A percentile compares a stretch with the other conserved stretches of the same genome.
Conservation (phyloP, 495 filamentous ascomycete genomes). For the Daldinia caldariorum region DNA sequence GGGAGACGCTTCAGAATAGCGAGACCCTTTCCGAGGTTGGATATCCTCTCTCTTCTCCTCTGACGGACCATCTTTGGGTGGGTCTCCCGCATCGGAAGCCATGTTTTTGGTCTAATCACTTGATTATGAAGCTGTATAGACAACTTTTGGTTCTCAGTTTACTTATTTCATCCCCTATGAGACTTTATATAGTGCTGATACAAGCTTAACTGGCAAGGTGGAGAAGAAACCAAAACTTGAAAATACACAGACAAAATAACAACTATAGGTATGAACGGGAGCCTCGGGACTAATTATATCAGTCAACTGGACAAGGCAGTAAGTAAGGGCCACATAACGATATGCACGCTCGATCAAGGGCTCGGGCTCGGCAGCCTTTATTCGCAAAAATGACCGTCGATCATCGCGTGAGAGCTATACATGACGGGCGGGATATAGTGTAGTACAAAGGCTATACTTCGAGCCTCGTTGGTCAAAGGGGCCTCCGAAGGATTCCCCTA, state of each 20-base stretch:
- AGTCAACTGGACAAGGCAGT: constrained; percentile 12
- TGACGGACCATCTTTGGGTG: constrained; percentile 18
- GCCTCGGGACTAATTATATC: constrained; percentile 24
- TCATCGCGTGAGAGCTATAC: constrained; percentile 36
- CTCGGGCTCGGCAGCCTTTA: constrained; percentile 16
- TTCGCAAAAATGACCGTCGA: constrained; percentile 30
- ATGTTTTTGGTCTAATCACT: constrained; percentile 15
- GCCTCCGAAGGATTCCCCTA: constrained; percentile 21
- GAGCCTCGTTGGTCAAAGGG: constrained; percentile 31
- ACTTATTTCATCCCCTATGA: constrained; percentile 6
- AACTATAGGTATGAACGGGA: constrained; percentile 15
- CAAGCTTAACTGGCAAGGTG: constrained; percentile 6
- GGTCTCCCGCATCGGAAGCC: constrained; percentile 27
- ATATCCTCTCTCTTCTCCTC: constrained; percentile 35
- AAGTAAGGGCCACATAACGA: background rate
- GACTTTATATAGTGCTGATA: constrained; percentile 2
- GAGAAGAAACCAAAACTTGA: constrained; percentile 2
- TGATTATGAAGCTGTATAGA: background rate
- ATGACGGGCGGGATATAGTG: constrained; percentile 20
- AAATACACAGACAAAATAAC: constrained; percentile 3
- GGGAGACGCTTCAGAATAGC: constrained; percentile 37
- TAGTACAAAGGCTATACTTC: constrained; percentile 16
- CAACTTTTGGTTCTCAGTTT: background rate
- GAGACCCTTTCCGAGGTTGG: constrained; percentile 31
- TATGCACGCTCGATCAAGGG: background rate